phyloP scores from a whole-genome alignment of 306 rosid genomes.

The Benincasa hispida region DNA sequence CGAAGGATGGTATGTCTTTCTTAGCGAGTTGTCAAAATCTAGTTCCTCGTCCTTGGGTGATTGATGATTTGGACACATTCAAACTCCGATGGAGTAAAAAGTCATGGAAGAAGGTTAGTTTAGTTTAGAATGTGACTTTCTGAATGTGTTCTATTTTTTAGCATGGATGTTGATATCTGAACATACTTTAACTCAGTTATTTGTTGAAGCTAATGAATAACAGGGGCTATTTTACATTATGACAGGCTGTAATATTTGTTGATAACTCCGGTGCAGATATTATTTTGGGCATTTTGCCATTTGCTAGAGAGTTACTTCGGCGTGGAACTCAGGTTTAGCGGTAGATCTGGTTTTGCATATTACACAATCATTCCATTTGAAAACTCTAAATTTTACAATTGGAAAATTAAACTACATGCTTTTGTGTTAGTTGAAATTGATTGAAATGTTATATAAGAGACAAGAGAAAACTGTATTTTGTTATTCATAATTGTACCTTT shows the following conservation, averaged over 20 bases:
- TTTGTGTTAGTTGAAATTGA: background rate
- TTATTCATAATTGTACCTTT: background rate
- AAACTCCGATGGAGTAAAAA: slow-evolving; percentile 72
- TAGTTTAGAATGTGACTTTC: slow-evolving; percentile 17
- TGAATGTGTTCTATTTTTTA: background rate
- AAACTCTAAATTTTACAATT: background rate
- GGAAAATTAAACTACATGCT: background rate
- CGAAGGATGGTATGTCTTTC: slow-evolving; percentile 92
- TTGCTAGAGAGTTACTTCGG: slow-evolving; percentile 85
- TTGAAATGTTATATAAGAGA: background rate
- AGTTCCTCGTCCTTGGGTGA: slow-evolving; percentile 93
- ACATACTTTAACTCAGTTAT: background rate
- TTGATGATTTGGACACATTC: slow-evolving; percentile 82
- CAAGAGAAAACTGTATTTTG: background rate
- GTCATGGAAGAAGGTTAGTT: slow-evolving; percentile 80
- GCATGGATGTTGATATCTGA: background rate
- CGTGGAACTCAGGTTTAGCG: slow-evolving; percentile 72
- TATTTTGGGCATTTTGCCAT: slow-evolving; percentile 85
- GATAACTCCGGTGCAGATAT: slow-evolving; percentile 98
- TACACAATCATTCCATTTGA: background rate
- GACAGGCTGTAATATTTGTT: slow-evolving; percentile 80
- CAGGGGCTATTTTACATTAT: slow-evolving; percentile 9
- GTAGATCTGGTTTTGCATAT: slow-evolving; percentile 6
- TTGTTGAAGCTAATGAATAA: slow-evolving; percentile 14
- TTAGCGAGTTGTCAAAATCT: slow-evolving; percentile 82